These are phyloP conservation scores for Dactylonectria estremocensis DNA, from an alignment of 2,329 filamentous ascomycete genomes.

Conservation along the genomic window DNA sequence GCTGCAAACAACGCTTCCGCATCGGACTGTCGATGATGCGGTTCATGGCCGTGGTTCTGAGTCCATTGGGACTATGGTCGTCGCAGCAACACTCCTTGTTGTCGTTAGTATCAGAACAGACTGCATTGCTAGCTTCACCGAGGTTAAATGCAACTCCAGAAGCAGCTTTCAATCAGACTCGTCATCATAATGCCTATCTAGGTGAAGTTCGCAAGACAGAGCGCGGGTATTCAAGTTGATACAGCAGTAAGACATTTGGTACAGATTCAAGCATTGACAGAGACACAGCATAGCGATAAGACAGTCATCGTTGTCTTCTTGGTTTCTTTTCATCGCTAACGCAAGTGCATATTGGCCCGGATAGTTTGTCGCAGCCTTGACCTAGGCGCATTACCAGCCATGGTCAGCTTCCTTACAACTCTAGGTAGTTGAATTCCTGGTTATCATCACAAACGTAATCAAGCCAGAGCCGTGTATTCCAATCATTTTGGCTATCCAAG, in stretches of 20 bases:
- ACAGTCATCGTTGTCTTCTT: neutral
- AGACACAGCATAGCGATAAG: neutral
- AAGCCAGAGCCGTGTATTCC: conserved; percentile 2
- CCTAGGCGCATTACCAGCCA: conserved; percentile 1
- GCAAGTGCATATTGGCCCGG: neutral
- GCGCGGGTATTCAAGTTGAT: too few relatives aligned
- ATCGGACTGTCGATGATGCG: neutral
- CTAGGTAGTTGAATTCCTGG: conserved; percentile 2
- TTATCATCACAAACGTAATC: conserved; percentile 1
- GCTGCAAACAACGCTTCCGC: neutral
- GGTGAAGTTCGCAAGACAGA: neutral
- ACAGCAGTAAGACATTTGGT: too few relatives aligned
- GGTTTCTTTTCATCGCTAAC: neutral
- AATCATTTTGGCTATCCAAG: conserved; percentile 9
- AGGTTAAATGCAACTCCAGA: neutral
- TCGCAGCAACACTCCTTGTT: neutral
- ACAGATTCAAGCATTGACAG: neutral
- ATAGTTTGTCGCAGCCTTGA: conserved; percentile 1
- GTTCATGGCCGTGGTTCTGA: neutral
- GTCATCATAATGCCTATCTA: neutral
- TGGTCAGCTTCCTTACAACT: conserved; percentile 1
- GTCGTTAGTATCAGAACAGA: neutral
- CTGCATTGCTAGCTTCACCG: neutral
- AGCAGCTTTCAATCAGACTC: neutral
- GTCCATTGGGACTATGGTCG: neutral